Evolutionary conservation across 192 early-diverging fungal species (phyloP), one percentile per base, ranked within the genome.

Genomic region (Coemansia asiatica): DNA sequence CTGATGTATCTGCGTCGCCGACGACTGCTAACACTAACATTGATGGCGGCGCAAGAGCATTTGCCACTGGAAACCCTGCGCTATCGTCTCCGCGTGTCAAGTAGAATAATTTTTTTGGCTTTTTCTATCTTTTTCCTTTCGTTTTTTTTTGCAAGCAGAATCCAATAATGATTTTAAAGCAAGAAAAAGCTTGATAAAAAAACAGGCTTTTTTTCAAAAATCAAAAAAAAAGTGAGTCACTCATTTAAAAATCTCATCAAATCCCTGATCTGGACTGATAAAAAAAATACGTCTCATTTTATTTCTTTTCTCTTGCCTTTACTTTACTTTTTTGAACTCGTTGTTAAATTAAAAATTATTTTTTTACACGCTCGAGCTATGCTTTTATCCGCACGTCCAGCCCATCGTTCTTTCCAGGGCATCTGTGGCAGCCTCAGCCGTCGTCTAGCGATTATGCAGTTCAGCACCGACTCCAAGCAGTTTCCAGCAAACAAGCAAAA

Each of bases 401-500:
- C 63, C 9, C 72, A 69, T 49, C 62, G 68, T 9, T 60, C 56
- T 6, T 13, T 33, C 18, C 56, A 58, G 56, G 35, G 36, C 26
- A 22, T 46, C 35, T 6, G 47, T 22, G 58, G 31, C 23, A 31
- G 26, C 48, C 27, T 3, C 22, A 18, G 33, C 8, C 58, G 58
- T 5, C 40, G 40, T 12, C 40, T 44, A 16, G 59, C 38, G 26
- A n/a, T n/a, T n/a, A n/a, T n/a, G n/a, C 57, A 31, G 16, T 80
- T 80, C 49, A 74, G 55, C 71, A 77, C 68, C 1, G 71, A 79
- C 6, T 55, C 57, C 29, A 63, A 56, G 47, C 81, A 83, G 63
- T 74, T 76, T 36, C 82, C 75, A 1, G 71, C 48, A 50, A 77
- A 63, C 64, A 93, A 87, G 72, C 83, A 83, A 47, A 70, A 77